phyloP scores from a whole-genome alignment of 208 protist genomes.

The Jaenimonas drosophilae region DNA sequence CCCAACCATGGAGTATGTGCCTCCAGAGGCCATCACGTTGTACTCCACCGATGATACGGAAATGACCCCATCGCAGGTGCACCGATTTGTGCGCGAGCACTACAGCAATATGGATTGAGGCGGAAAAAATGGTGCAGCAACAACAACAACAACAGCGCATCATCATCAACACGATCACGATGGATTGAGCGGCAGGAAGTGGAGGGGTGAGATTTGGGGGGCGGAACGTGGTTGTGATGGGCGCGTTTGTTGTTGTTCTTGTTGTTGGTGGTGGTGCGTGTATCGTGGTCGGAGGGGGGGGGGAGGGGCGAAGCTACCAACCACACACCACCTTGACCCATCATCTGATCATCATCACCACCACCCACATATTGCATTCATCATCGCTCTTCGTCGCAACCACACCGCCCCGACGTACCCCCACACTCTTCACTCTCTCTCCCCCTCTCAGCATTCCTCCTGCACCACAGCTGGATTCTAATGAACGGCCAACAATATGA shows the following conservation, averaged over 20 bases:
- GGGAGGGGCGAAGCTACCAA: too few relatives aligned
- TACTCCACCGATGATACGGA: conserved; percentile 94
- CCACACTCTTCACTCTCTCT: too few relatives aligned
- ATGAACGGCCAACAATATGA: too few relatives aligned
- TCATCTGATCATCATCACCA: too few relatives aligned
- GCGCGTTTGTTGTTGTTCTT: not conserved
- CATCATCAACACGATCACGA: not conserved
- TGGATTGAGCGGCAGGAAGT: not conserved
- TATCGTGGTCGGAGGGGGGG: too few relatives aligned
- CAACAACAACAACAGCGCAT: not conserved
- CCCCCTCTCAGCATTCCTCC: too few relatives aligned
- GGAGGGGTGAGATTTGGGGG: not conserved
- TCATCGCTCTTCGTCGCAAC: too few relatives aligned
- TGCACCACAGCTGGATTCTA: too few relatives aligned
- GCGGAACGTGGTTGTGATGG: not conserved
- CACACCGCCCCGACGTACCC: too few relatives aligned
- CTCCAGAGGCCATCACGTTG: conserved; percentile 94
- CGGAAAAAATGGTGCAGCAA: not conserved
- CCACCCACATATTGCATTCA: too few relatives aligned
- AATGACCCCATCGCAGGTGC: conserved; percentile 94
- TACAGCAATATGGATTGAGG: conserved; percentile 92
- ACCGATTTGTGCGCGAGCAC: conserved; percentile 93
- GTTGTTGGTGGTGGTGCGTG: too few relatives aligned
- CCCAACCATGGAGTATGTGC: conserved; percentile 96
- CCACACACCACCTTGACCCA: too few relatives aligned